Base-by-base conservation (phyloP, 768 basidiomycete species). In the Termitomyces sp. region DNA sequence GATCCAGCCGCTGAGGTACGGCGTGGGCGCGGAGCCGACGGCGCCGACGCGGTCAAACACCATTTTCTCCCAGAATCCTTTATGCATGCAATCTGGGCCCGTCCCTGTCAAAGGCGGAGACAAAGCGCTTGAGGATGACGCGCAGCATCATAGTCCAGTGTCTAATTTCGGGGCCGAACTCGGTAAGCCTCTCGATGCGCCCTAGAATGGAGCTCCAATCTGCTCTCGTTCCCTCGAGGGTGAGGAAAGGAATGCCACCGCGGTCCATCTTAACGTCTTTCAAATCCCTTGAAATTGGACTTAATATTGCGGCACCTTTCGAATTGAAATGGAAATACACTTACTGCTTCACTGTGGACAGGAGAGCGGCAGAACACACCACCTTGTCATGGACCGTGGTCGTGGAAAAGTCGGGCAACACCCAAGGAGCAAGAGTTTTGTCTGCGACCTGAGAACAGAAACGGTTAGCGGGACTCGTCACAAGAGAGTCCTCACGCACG, bases 201-300 rank as follows among this genome's bases (percentile, higher is more conserved):
- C 40, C 4, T 69, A 35, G 14, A 18, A 55, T 36, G 10, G 45
- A 55, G 8, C n/a, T 6, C 54, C 54, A 55, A 14, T 55, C 53
- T 10, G 7, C 35, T 42, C 20, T 13, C 7, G 52, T 53, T 20
- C 52, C 40, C 16, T 53, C 24, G 6, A 82, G 72, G 6, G 77
- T 80, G 48, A 82, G 69, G 33, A 64, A 69, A 16, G 80, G 77
- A 4, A 80, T 73, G 1, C 80, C 77, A 45, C 78, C 78, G 16
- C 57, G 58, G 9, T 68, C 49, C 10, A 44, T 42, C 35, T 73
- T 65, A 33, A 61, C 66, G 60, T 73, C 76, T 6, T 63, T 30
- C 64, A 80, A 78, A 57, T 73, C 77, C n/a, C 69, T 58, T 20
- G 7, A 1, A 24, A 38, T 40, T 10, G 45, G 6, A 18, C 3